A percentile compares a stretch with the other conserved stretches of the same genome.
These are phyloP conservation scores for Cystofilobasidium ferigula DNA, from an alignment of 768 basidiomycete species.

Conservation along the genomic window DNA sequence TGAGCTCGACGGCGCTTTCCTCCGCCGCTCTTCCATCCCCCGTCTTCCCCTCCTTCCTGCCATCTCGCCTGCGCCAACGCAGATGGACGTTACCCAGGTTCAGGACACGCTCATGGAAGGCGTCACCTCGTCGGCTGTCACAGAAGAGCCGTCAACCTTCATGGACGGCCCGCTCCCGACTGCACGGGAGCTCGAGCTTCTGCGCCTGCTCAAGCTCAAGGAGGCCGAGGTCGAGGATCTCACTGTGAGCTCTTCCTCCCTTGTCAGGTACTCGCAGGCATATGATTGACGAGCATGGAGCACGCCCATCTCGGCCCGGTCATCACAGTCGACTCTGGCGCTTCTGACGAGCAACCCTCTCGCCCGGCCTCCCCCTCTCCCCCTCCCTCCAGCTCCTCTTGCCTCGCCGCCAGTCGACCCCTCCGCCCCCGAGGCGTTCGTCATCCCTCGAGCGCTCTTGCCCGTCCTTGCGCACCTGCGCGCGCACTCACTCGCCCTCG, in stretches of 20 bases:
- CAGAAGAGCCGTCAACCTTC: not conserved
- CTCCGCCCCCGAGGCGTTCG: not conserved
- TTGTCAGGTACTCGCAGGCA: no score
- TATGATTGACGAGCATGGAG: no score
- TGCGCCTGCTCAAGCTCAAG: not conserved
- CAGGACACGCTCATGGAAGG: not conserved
- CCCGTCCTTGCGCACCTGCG: not conserved
- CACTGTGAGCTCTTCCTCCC: not conserved
- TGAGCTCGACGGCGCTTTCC: no score
- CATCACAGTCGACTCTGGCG: not conserved
- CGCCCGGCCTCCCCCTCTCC: not conserved
- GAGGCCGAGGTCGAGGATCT: not conserved
- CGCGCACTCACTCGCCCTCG: not conserved
- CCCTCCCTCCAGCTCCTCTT: not conserved
- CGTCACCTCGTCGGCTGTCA: not conserved
- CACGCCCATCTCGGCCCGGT: not conserved
- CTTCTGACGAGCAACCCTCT: not conserved
- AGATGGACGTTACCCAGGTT: not conserved
- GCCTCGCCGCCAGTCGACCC: not conserved
- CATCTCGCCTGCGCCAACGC: no score
- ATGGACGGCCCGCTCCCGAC: no score
- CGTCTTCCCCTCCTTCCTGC: no score
- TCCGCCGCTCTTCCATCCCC: no score
- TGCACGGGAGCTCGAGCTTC: not conserved
- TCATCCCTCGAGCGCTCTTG: not conserved